Percentiles rank a stretch among this genome's conserved stretches.
Evolutionary conservation across 345 rosid genomes (phyloP).

Genomic region (Euphorbia lathyris): DNA sequence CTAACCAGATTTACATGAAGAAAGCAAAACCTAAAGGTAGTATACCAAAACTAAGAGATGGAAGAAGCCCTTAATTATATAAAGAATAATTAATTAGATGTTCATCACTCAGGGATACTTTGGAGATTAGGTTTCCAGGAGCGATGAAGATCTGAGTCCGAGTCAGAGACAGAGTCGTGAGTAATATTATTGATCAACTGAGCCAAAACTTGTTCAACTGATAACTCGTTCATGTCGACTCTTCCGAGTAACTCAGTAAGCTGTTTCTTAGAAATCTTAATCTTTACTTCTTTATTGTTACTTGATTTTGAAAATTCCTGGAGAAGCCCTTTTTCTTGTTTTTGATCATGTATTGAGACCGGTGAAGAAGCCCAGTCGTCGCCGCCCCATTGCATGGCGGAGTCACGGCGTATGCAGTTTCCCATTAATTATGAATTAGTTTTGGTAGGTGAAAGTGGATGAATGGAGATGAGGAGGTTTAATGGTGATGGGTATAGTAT

Average conservation of each 20-base stretch:
- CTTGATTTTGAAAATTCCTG: neutral
- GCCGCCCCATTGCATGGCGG: constrained; percentile 47
- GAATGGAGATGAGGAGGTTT: neutral
- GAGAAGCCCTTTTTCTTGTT: constrained; percentile 17
- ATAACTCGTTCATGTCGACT: constrained; percentile 35
- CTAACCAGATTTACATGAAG: neutral
- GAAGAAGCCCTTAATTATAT: neutral
- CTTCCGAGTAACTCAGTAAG: constrained; percentile 48
- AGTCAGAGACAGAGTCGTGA: too few relatives aligned
- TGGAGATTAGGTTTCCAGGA: constrained; percentile 63
- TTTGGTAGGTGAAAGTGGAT: neutral
- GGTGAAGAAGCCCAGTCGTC: constrained; percentile 42
- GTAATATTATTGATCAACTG: constrained; percentile 26
- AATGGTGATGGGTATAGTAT: neutral
- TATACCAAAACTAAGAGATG: too few relatives aligned
- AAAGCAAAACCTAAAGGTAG: neutral
- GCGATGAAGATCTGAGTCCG: constrained; percentile 22
- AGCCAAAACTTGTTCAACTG: constrained; percentile 41
- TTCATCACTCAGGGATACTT: constrained; percentile 59
- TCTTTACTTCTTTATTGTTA: constrained; percentile 35
- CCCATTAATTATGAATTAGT: constrained; percentile 32
- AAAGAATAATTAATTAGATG: too few relatives aligned
- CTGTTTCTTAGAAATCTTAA: constrained; percentile 55
- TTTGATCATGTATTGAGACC: neutral
- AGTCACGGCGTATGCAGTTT: constrained; percentile 40